Base-by-base conservation (phyloP, 2,329 filamentous ascomycete species). In the Alternaria consortialis region DNA sequence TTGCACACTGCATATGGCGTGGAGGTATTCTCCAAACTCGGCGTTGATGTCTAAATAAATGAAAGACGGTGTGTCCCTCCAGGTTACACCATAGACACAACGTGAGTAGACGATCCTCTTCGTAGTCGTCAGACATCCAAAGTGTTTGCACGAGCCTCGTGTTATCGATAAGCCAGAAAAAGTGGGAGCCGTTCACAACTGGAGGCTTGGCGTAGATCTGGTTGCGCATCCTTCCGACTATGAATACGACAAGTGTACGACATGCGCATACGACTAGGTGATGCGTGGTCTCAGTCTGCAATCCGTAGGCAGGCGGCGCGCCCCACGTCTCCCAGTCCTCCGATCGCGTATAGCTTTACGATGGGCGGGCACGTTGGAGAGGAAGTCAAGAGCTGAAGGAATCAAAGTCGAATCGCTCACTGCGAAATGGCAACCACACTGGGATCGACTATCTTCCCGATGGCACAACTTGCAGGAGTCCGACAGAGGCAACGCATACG, bases 401-500 rank as follows among this genome's bases (percentile, higher is more conserved):
- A 48, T 58, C 23, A 32, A 39, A 27, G 59, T 72, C 34, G 58
- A 60, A 29, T 31, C 44, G 32, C 66, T 76, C 52, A 73, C 70
- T 8, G 58, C 61, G 29, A 87, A 87, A 81, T 88, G 86, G 86
- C 84, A 84, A 68, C 69, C 74, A 51, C 80, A 75, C 79, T 87
- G 85, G 84, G 74, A 71, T 48, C 53, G 53, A 36, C 52, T 68
- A 42, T 56, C 52, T 13, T 47, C 65, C 6, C 42, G 53, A 42
- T 64, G 63, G 53, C 43, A 64, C 36, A 40, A 65, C 15, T 46
- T 65, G 25, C 64, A 55, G 20, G 56, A 62, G 8, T 53, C 52
- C 23, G 60, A 66, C 20, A 39, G 63, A 77, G 79, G 66, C 76
- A 84, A 82, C 61, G 81, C 80, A 29, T 97, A 94, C 76, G 87